Evolutionary conservation across 1,139 yeast genomes (phyloP), one percentile per base, ranked within the genome.

Genomic region (Debaryomyces robertsiae): DNA sequence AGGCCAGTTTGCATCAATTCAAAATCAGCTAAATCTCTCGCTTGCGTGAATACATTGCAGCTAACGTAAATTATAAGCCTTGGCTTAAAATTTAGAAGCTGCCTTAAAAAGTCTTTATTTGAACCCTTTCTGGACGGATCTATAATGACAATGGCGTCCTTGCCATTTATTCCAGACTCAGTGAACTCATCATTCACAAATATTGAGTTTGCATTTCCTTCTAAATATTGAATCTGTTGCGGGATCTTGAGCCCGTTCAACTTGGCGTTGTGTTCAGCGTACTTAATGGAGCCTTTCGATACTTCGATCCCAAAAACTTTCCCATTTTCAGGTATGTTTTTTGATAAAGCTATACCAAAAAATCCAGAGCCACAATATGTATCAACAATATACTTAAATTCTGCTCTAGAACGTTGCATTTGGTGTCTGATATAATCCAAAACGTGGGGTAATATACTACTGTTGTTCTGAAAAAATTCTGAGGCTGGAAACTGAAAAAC

Each of bases 41-140:
- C 78, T 41, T 73, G 78, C 0, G 77, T 67, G 48, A 69, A 69
- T 0, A 69, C 77, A 50, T 73, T 72, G 48, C 78, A 73, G 47
- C 77, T 72, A 6, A 73, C 60, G 45, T 73, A 73, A 3, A 70
- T 52, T 11, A 73, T 60, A 38, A 67, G 45, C 33, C 58, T 63
- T 1, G 78, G 78, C 35, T 55, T 52, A 46, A 72, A 71, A 3
- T 59, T 60, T 14, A 66, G 43, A 22, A 73, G 49, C 43, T 73
- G 77, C 37, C 47, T 46, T 49, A 73, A 48, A 43, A 70, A 73
- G 2, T 45, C 47, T 30, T 50, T 49, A 30, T 65, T 59, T 5
- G 75, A 65, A 0, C 78, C 78, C 46, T 68, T 69, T 40, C 78
- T 54, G 0, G 78, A 71, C 2, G 78, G 78, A 46, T 73, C 76